A percentile compares a stretch with the other conserved stretches of the same genome.
Evolutionary conservation across 148 eudicot genomes (phyloP).

Genomic region (Drosera capensis): DNA sequence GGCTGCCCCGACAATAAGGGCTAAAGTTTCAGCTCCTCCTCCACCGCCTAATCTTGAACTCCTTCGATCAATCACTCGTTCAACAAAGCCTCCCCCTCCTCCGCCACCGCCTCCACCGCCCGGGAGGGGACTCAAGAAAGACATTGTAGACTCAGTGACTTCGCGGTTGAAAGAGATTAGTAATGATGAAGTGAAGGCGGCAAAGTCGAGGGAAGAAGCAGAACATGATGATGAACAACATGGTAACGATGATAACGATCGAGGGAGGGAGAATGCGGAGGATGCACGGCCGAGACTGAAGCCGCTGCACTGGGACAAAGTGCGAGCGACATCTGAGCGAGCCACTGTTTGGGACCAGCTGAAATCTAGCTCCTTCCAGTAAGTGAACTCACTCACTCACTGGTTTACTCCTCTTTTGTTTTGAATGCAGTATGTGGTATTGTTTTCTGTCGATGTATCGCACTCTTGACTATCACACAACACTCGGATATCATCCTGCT

Average conservation of each 20-base stretch:
- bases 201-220: conserved; percentile 9
- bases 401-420: conserved; percentile 1
- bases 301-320: conserved; percentile 88
- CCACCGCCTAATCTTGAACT: conserved; percentile 61
- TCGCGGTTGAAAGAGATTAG: too few species aligned
- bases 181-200: conserved; percentile 12
- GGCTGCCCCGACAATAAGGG: too few species aligned
- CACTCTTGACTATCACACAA: too few species aligned
- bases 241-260: conserved; percentile 4
- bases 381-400: conserved; percentile 9
- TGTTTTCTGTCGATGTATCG: too few species aligned
- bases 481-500: not conserved
- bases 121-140: too few species aligned
- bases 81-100: conserved; percentile 17
- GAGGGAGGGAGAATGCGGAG: conserved; percentile 15
- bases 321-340: conserved; percentile 62
- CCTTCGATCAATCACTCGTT: conserved; percentile 31
- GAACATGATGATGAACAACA: conserved; percentile 3
- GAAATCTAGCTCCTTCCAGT: conserved; percentile 74
- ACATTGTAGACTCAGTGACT: too few species aligned
- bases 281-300: conserved; percentile 64
- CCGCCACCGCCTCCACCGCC: conserved; percentile 26
- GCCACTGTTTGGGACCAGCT: conserved; percentile 88
- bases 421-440: too few species aligned
- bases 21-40: conserved; percentile 36